Evolutionary conservation across 2,329 filamentous ascomycete genomes (phyloP).

Genomic region (Tolypocladium sp.): DNA sequence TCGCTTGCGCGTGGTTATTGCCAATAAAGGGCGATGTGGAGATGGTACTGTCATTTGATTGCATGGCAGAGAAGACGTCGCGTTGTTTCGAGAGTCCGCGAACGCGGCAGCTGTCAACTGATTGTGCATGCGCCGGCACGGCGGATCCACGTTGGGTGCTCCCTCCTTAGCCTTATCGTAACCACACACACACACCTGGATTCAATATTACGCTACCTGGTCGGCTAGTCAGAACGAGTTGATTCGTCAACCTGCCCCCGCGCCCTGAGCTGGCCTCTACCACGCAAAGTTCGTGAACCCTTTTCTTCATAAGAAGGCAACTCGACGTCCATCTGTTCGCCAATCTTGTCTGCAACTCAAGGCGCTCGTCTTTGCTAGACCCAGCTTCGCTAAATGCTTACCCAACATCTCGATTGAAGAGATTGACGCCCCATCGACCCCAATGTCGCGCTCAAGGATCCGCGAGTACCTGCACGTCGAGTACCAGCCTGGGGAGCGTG

Average conservation of each 20-base stretch:
- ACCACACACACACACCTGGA: neutral
- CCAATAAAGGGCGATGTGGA: neutral
- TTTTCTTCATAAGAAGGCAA: neutral
- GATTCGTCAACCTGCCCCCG: neutral
- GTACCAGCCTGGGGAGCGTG: slow-evolving; percentile 28
- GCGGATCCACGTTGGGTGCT: neutral
- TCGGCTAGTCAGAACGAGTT: neutral
- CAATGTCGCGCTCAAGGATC: slow-evolving; percentile 6
- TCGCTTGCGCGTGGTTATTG: neutral
- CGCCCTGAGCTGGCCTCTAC: neutral
- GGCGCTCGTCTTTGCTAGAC: neutral
- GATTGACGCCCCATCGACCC: neutral
- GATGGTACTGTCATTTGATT: neutral
- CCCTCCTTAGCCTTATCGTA: neutral
- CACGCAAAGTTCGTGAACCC: too few relatives aligned
- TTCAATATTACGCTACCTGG: neutral
- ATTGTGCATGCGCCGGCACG: neutral
- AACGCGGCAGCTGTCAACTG: neutral
- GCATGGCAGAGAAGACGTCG: neutral
- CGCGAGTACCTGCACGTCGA: slow-evolving; percentile 23
- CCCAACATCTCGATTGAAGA: neutral
- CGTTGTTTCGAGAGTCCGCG: neutral
- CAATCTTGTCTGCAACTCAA: neutral
- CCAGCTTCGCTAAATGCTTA: neutral
- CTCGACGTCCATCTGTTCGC: neutral